These are phyloP conservation scores for Colletotrichum trifolii DNA, from an alignment of 2,329 filamentous ascomycete species.

Conservation along the genomic window DNA sequence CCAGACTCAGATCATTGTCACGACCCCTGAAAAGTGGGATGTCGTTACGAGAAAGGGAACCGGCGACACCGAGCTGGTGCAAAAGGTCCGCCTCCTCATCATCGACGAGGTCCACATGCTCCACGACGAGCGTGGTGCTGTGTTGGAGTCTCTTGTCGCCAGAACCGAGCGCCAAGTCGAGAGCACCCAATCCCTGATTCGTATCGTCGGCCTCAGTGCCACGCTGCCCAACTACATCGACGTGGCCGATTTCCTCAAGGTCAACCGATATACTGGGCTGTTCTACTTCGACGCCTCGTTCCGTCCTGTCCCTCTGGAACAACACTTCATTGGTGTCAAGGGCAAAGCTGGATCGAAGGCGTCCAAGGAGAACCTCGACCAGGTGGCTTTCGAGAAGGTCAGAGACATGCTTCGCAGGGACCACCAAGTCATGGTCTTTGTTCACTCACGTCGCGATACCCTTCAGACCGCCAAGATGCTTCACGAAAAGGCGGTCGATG, in stretches of 20 bases:
- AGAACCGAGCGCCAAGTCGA: conserved; percentile 96
- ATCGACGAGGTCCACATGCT: conserved; percentile 99
- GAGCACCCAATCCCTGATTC: conserved; percentile 96
- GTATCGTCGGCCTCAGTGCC: conserved; percentile 93
- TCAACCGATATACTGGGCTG: conserved; percentile 90
- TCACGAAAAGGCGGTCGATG: conserved; percentile 85
- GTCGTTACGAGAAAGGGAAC: conserved; percentile 97
- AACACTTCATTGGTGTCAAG: conserved; percentile 97
- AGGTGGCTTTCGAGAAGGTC: conserved; percentile 91
- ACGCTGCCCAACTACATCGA: conserved; percentile 97
- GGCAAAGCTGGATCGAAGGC: conserved; percentile 85
- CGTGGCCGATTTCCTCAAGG: conserved; percentile 95
- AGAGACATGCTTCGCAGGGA: conserved; percentile 89
- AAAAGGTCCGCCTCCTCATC: conserved; percentile 94
- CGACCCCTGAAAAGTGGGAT: conserved; percentile 99
- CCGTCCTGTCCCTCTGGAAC: conserved; percentile 92
- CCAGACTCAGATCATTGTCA: conserved; percentile 97
- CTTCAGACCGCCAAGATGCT: conserved; percentile 87
- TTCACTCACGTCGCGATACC: conserved; percentile 96
- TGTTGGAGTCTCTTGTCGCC: conserved; percentile 94
- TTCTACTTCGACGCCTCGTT: conserved; percentile 99
- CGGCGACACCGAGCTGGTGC: conserved; percentile 95
- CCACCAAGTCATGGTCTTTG: conserved; percentile 99
- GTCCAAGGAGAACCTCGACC: conserved; percentile 89
- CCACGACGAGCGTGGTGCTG: conserved; percentile 95